A percentile compares a stretch with the other conserved stretches of the same genome.
These are phyloP conservation scores for Gossypium sturtianum DNA, from an alignment of 345 rosid genomes.

Conservation along the genomic window DNA sequence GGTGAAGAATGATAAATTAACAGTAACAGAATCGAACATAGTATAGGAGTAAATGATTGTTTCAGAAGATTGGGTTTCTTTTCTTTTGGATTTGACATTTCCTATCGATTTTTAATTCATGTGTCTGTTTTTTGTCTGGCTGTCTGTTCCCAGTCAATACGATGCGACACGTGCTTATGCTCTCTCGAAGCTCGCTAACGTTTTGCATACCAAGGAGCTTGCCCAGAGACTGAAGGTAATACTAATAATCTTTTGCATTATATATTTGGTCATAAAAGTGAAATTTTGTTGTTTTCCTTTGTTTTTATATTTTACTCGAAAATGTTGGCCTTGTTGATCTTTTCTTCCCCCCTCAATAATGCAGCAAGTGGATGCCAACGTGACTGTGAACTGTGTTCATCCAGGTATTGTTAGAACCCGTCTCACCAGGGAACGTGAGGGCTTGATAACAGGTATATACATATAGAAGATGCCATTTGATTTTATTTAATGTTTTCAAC, in stretches of 20 bases:
- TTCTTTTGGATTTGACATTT: constrained; percentile 24
- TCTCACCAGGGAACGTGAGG: constrained; percentile 90
- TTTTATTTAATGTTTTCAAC: not conserved
- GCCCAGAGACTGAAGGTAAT: constrained; percentile 68
- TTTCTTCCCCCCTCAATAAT: not conserved
- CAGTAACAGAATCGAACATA: not conserved
- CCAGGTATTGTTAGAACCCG: constrained; percentile 93
- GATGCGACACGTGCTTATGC: constrained; percentile 98
- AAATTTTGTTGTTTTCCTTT: constrained; percentile 32
- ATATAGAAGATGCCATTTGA: no score
- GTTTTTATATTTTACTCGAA: not conserved
- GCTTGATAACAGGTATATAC: constrained; percentile 63
- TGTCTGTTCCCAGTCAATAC: constrained; percentile 45
- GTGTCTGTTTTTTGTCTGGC: constrained; percentile 9
- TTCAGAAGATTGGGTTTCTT: not conserved
- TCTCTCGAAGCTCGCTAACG: constrained; percentile 96
- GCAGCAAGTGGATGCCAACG: constrained; percentile 78
- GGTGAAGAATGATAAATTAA: constrained; percentile 20
- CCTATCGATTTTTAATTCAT: not conserved
- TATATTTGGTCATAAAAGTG: not conserved
- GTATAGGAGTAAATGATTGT: not conserved
- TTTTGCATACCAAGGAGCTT: constrained; percentile 92
- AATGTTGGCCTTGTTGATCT: not conserved
- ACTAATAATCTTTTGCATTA: not conserved
- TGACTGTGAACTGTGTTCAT: constrained; percentile 85